A percentile compares a stretch with the other conserved stretches of the same genome.
Evolutionary conservation across 2,329 filamentous ascomycete species (phyloP).

Genomic region (Penicillium sp.): DNA sequence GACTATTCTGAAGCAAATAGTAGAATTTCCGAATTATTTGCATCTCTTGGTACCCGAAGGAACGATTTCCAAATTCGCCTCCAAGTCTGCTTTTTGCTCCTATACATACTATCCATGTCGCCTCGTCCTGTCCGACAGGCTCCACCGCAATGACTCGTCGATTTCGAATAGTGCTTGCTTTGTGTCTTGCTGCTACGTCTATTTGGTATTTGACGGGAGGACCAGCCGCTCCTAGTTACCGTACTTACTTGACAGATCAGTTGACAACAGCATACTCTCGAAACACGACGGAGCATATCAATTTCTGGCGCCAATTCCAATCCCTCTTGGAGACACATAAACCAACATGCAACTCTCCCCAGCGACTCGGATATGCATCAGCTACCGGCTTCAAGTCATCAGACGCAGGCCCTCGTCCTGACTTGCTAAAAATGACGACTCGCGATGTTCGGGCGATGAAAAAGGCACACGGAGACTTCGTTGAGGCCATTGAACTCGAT

Average conservation of each 20-base stretch:
- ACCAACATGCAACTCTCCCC: conserved; percentile 24
- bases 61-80: neutral
- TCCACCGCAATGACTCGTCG: neutral
- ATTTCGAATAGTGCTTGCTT: neutral
- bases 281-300: conserved; percentile 9
- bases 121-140: neutral
- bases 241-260: neutral
- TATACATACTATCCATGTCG: neutral
- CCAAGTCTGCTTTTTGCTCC: neutral
- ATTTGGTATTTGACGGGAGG: conserved; percentile 4
- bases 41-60: neutral
- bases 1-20: neutral
- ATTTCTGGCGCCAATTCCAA: conserved; percentile 32
- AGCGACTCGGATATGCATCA: conserved; percentile 16
- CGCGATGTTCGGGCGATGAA: conserved; percentile 29
- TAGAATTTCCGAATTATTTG: neutral
- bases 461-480: conserved; percentile 29
- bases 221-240: neutral
- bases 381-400: conserved; percentile 24
- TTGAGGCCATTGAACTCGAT: conserved; percentile 19
- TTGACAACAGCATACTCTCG: neutral
- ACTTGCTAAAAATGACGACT: conserved; percentile 25
- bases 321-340: conserved; percentile 24
- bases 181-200: neutral
- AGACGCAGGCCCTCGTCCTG: conserved; percentile 24